Conservation (phyloP, 1,284 basidiomycete species). For the Neolentinus lepideus region DNA sequence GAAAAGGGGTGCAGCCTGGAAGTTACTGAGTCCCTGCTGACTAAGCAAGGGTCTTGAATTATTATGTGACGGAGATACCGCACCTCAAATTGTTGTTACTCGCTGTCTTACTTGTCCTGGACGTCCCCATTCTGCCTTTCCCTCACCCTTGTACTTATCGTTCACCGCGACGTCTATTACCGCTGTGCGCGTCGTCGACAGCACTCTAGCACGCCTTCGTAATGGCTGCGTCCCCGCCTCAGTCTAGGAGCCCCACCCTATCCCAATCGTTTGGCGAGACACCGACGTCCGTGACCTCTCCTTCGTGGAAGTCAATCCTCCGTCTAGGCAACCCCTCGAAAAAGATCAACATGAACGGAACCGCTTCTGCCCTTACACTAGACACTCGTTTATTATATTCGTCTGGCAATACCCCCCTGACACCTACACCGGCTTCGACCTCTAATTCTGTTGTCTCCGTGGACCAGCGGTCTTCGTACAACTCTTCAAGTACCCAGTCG, state of each 20-base stretch:
- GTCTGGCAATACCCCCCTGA: conserved; percentile 29
- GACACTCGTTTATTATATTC: conserved; percentile 27
- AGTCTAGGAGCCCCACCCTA: conserved; percentile 7
- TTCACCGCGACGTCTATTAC: neutral
- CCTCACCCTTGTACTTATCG: neutral
- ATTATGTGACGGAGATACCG: neutral
- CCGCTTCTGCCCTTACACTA: conserved; percentile 24
- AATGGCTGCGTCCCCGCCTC: neutral
- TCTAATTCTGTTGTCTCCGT: conserved; percentile 37
- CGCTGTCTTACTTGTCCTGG: neutral
- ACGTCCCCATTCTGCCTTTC: neutral
- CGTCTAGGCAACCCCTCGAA: conserved; percentile 39
- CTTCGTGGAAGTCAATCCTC: conserved; percentile 56
- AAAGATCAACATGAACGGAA: conserved; percentile 28
- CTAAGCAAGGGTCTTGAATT: neutral
- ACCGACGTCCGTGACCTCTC: conserved; percentile 7
- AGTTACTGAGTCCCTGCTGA: neutral
- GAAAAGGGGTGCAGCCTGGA: neutral
- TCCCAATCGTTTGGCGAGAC: conserved; percentile 3
- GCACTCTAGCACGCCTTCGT: neutral
- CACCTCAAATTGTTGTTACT: neutral
- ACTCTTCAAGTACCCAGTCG: conserved; percentile 64
- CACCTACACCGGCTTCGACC: conserved; percentile 40
- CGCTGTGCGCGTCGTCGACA: neutral
- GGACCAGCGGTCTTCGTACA: conserved; percentile 61